These are phyloP conservation scores for Rhytidhysteron rufulum DNA, from an alignment of 2,329 filamentous ascomycete species.

Conservation along the genomic window DNA sequence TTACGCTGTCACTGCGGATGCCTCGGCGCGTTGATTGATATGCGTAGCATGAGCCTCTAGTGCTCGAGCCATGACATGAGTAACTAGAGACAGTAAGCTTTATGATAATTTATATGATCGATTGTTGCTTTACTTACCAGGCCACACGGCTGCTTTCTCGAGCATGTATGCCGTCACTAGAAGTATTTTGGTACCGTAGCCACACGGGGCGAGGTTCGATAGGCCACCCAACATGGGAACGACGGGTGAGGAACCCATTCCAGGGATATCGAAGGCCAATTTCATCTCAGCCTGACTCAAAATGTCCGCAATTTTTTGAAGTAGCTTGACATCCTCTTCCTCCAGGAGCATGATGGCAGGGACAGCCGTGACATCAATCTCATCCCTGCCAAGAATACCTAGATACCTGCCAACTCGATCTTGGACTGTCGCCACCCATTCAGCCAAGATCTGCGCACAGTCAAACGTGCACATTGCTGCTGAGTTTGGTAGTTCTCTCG, in stretches of 20 bases:
- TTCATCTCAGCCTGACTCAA: conserved; percentile 74
- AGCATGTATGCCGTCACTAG: conserved; percentile 82
- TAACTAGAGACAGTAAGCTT: conserved; percentile 47
- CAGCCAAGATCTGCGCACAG: conserved; percentile 87
- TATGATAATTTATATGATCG: conserved; percentile 1
- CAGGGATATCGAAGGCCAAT: conserved; percentile 55
- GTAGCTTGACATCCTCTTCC: conserved; percentile 82
- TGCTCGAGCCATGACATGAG: conserved; percentile 65
- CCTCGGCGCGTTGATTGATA: conserved; percentile 58
- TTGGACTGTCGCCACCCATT: conserved; percentile 91
- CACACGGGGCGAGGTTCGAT: conserved; percentile 57
- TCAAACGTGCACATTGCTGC: conserved; percentile 91
- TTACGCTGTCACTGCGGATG: conserved; percentile 36
- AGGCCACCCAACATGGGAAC: conserved; percentile 50
- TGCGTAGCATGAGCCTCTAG: conserved; percentile 61
- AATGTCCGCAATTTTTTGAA: conserved; percentile 78
- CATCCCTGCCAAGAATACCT: conserved; percentile 79
- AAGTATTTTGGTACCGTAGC: conserved; percentile 81
- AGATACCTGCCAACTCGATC: conserved; percentile 88
- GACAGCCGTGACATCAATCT: conserved; percentile 73
- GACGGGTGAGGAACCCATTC: conserved; percentile 37
- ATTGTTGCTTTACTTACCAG: conserved; percentile 62
- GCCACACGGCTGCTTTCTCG: conserved; percentile 88
- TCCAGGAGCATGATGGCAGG: conserved; percentile 87
- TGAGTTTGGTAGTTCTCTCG: conserved; percentile 81